Evolutionary conservation across 176 grass and related monocot genomes (phyloP).

Genomic region (Oryza brachyantha): DNA sequence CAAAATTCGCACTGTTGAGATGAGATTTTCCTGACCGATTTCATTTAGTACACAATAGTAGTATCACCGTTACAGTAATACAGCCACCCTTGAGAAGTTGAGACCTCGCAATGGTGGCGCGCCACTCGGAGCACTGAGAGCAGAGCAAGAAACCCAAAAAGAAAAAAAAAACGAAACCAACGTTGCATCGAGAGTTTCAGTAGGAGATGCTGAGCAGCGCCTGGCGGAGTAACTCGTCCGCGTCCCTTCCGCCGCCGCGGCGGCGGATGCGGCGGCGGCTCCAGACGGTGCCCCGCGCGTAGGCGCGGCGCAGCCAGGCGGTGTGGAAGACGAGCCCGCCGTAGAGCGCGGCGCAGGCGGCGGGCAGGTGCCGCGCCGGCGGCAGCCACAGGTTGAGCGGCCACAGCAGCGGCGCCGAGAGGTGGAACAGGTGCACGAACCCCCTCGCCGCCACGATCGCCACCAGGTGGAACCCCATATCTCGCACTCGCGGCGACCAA

Average conservation of each 20-base stretch:
- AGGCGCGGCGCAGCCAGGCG: conserved; percentile 19
- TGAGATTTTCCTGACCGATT: background rate
- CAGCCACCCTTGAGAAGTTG: background rate
- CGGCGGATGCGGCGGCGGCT: background rate
- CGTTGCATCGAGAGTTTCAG: background rate
- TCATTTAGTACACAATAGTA: no score
- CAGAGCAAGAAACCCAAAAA: background rate
- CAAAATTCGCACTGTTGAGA: background rate
- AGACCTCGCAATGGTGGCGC: background rate
- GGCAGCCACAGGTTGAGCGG: conserved; percentile 32
- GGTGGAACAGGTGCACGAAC: conserved; percentile 30
- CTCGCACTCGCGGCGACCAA: background rate
- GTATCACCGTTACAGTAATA: background rate
- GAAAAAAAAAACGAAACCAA: background rate
- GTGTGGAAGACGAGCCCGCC: background rate
- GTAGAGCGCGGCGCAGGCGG: conserved; percentile 27
- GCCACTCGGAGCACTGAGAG: background rate
- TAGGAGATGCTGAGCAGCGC: conserved; percentile 34
- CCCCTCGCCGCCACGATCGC: conserved; percentile 28
- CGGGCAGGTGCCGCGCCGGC: conserved; percentile 19
- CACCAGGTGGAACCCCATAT: conserved; percentile 41
- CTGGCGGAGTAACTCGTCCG: conserved; percentile 24
- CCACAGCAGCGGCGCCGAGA: conserved; percentile 31
- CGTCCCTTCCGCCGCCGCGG: background rate
- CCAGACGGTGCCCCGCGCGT: conserved; percentile 9